These are phyloP conservation scores for Pelargonium myrrhifolium DNA, from an alignment of 441 rosid genomes.

Conservation along the genomic window DNA sequence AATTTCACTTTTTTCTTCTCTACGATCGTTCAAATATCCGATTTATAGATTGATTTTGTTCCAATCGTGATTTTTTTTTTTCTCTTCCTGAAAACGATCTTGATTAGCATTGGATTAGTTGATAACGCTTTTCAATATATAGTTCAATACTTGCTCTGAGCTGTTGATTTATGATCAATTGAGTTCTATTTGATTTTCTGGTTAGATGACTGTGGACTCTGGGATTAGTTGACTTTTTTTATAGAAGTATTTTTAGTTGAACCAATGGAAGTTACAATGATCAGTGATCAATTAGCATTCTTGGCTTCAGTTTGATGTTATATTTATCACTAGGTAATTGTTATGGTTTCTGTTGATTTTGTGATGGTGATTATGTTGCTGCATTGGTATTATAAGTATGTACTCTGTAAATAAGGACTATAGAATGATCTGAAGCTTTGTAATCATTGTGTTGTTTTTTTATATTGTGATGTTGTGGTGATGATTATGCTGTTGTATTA, in stretches of 20 bases:
- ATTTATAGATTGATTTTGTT: background rate
- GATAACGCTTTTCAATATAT: background rate
- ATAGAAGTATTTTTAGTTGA: background rate
- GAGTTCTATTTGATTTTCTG: constrained; percentile 7
- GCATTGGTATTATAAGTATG: background rate
- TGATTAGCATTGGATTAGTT: background rate
- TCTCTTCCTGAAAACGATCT: background rate
- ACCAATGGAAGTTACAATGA: background rate
- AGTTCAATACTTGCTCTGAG: background rate
- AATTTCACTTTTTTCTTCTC: background rate
- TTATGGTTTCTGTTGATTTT: background rate
- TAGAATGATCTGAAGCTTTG: background rate
- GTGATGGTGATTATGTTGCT: background rate
- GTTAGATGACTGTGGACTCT: background rate
- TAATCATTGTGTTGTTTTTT: no score
- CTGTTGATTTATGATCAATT: background rate
- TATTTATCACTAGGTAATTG: no score
- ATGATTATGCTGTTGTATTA: no score
- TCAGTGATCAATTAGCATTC: background rate
- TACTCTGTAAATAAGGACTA: background rate
- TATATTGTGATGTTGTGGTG: no score
- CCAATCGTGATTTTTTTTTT: background rate
- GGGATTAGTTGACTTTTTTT: background rate
- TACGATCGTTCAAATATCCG: background rate
- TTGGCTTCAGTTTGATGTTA: background rate